Conservation (phyloP, 2,329 filamentous ascomycete genomes). For the Colletotrichum sansevieriae region DNA sequence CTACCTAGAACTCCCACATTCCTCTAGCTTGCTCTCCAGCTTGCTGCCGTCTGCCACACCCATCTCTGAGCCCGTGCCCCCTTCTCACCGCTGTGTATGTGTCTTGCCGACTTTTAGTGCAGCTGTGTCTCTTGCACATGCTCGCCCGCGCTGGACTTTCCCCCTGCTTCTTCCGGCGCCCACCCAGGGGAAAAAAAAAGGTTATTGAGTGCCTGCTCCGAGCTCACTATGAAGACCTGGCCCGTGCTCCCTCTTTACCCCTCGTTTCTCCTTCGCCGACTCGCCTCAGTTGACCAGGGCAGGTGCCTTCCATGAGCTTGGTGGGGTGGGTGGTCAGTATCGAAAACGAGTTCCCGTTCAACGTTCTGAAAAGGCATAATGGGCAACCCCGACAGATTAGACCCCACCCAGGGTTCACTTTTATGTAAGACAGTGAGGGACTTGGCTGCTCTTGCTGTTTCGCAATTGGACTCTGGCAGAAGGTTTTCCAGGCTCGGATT, state of each 20-base stretch:
- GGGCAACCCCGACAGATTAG: no score
- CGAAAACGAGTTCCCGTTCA: constrained; percentile 4
- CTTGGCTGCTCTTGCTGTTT: constrained; percentile 13
- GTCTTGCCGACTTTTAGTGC: not conserved
- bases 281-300: not conserved
- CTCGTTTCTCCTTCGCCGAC: constrained; percentile 19
- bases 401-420: constrained; percentile 18
- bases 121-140: not conserved
- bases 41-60: no score
- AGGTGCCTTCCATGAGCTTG: not conserved
- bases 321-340: not conserved
- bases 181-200: no score
- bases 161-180: no score
- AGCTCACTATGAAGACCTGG: constrained; percentile 19
- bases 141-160: not conserved
- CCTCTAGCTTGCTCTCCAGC: not conserved
- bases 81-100: constrained; percentile 10
- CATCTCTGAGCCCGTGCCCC: not conserved
- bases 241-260: constrained; percentile 19
- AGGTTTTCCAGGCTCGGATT: constrained; percentile 20
- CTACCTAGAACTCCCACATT: not conserved
- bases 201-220: not conserved
- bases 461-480: constrained; percentile 18
- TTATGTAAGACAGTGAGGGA: constrained; percentile 21
- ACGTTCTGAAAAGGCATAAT: no score